Evolutionary conservation across 129 eudicot species (phyloP).

Genomic region (Dittrichia graveolens): DNA sequence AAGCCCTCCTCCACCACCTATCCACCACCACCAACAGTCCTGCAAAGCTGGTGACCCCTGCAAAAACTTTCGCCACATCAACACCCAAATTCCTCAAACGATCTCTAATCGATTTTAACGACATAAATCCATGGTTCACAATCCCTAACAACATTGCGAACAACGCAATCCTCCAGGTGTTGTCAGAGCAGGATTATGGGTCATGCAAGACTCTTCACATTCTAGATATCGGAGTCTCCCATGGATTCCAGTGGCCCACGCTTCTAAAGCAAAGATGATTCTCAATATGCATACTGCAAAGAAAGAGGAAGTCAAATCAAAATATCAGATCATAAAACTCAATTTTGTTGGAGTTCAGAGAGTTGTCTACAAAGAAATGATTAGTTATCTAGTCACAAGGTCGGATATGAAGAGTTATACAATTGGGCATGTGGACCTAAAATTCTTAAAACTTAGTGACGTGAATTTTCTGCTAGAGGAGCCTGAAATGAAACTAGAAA

Average conservation of each 20-base stretch:
- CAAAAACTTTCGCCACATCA: conserved; percentile 48
- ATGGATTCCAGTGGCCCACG: conserved; percentile 84
- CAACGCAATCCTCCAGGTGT: conserved; percentile 69
- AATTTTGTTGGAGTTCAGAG: too few species aligned
- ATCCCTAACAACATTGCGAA: conserved; percentile 88
- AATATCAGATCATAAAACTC: too few species aligned
- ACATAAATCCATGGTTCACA: conserved; percentile 80
- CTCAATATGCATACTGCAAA: too few species aligned
- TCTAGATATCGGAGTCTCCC: conserved; percentile 80
- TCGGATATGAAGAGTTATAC: too few species aligned
- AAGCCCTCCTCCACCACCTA: conserved; percentile 63
- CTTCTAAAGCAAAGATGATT: conserved; percentile 77
- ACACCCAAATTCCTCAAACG: conserved; percentile 57
- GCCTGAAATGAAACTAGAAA: too few species aligned
- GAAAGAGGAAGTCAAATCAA: too few species aligned
- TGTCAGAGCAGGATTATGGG: conserved; percentile 44
- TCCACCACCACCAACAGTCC: conserved; percentile 45
- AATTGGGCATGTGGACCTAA: too few species aligned
- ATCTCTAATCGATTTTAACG: conserved; percentile 64
- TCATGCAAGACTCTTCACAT: conserved; percentile 53
- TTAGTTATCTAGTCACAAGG: too few species aligned
- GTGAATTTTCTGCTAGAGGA: too few species aligned
- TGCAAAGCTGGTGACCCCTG: conserved; percentile 10
- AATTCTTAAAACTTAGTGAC: too few species aligned
- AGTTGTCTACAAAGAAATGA: too few species aligned